phyloP scores from a whole-genome alignment of 345 rosid genomes.

The Rubroshorea leprosula region DNA sequence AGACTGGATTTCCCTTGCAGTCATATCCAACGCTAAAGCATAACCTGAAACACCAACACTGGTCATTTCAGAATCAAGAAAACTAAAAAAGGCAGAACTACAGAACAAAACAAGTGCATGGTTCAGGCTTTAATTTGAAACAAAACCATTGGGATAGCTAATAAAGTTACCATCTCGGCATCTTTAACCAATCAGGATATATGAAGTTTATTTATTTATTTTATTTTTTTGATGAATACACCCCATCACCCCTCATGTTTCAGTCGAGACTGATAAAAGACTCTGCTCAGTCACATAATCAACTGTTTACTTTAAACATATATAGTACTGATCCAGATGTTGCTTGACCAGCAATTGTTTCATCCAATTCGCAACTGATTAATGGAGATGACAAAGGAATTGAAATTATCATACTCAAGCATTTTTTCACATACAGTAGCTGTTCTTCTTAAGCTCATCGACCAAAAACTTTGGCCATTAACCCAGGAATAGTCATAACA shows the following conservation, averaged over 20 bases:
- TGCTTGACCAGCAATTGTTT: not conserved
- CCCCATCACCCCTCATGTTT: not conserved
- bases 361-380: no score
- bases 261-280: not conserved
- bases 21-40: slow-evolving; percentile 91
- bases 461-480: no score
- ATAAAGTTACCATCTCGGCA: no score
- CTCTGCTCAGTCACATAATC: not conserved
- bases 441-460: not conserved
- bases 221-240: not conserved
- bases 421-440: no score
- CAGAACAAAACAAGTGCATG: no score
- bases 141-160: not conserved
- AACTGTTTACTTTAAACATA: not conserved
- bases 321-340: not conserved
- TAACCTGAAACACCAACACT: slow-evolving; percentile 43
- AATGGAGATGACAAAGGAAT: not conserved
- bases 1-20: slow-evolving; percentile 83
- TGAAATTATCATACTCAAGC: not conserved
- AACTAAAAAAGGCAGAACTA: not conserved
- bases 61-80: slow-evolving; percentile 1
- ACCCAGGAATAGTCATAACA: no score
- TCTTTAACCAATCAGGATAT: not conserved
- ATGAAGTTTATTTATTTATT: no score
- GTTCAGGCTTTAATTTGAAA: not conserved